A percentile compares a stretch with the other conserved stretches of the same genome.
Conservation (phyloP, 352 stramenopile species). For the Elongisporangium prolatum region DNA sequence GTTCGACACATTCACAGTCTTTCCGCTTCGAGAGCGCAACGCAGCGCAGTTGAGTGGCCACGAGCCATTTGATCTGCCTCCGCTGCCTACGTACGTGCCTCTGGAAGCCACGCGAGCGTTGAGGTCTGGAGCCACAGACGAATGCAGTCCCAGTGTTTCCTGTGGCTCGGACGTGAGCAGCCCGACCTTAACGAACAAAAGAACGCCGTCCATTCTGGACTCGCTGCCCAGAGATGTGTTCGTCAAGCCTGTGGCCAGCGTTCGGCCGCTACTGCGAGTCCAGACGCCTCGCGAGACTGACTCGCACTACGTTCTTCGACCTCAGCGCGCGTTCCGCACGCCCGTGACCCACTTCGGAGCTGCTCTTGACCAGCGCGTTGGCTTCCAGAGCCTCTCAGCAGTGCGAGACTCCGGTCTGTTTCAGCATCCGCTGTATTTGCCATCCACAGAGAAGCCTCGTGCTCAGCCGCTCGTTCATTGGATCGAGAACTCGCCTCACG, state of each 20-base stretch:
- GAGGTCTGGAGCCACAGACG: constrained; percentile 38
- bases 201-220: constrained; percentile 29
- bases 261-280: constrained; percentile 39
- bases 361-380: constrained; percentile 28
- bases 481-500: neutral
- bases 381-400: constrained; percentile 29
- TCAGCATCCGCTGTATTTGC: constrained; percentile 15
- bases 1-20: constrained; percentile 53
- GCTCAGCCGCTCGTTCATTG: constrained; percentile 15
- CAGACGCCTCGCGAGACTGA: constrained; percentile 42
- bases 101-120: constrained; percentile 34
- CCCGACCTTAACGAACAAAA: constrained; percentile 3
- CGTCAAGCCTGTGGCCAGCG: constrained; percentile 35
- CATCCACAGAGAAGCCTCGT: constrained; percentile 18
- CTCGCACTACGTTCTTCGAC: constrained; percentile 34
- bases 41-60: constrained; percentile 70
- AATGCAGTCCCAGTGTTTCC: constrained; percentile 25
- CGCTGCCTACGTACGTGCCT: constrained; percentile 56
- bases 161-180: neutral
- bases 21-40: constrained; percentile 54
- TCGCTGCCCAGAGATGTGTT: constrained; percentile 46
- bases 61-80: constrained; percentile 39
- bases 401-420: constrained; percentile 13
- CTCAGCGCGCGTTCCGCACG: constrained; percentile 41
- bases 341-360: constrained; percentile 29